These are phyloP conservation scores for Colletotrichum higginsianum DNA, from an alignment of 2,329 filamentous ascomycete genomes.

Conservation along the genomic window DNA sequence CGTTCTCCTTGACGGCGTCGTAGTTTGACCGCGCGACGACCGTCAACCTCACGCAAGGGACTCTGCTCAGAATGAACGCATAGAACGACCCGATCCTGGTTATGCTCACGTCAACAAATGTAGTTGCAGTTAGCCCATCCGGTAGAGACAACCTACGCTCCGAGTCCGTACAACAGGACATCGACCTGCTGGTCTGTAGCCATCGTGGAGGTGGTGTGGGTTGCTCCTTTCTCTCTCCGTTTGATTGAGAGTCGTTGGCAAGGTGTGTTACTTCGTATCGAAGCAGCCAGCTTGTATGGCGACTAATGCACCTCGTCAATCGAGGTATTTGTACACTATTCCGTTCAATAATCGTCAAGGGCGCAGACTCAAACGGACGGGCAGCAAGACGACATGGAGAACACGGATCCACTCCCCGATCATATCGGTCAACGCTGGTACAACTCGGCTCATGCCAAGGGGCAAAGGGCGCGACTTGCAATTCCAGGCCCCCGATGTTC, in stretches of 20 bases:
- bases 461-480: too few relatives aligned
- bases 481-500: neutral
- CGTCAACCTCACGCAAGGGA: constrained; percentile 64
- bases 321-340: constrained; percentile 24
- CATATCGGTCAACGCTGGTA: too few relatives aligned
- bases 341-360: neutral
- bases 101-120: neutral
- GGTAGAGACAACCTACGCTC: constrained; percentile 60
- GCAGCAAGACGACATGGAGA: neutral
- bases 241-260: neutral
- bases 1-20: constrained; percentile 64
- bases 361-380: neutral
- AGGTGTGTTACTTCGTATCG: neutral
- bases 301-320: too few relatives aligned
- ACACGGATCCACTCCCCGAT: neutral
- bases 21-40: constrained; percentile 75
- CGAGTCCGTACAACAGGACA: constrained; percentile 67
- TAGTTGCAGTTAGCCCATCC: neutral
- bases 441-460: too few relatives aligned
- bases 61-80: constrained; percentile 65
- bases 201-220: constrained; percentile 23
- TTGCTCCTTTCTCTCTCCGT: neutral
- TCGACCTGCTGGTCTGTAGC: constrained; percentile 44
- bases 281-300: too few relatives aligned
- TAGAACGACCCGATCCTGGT: constrained; percentile 71